These are phyloP conservation scores for Zymoseptoria passerinii DNA, from an alignment of 2,329 filamentous ascomycete genomes.

Conservation along the genomic window DNA sequence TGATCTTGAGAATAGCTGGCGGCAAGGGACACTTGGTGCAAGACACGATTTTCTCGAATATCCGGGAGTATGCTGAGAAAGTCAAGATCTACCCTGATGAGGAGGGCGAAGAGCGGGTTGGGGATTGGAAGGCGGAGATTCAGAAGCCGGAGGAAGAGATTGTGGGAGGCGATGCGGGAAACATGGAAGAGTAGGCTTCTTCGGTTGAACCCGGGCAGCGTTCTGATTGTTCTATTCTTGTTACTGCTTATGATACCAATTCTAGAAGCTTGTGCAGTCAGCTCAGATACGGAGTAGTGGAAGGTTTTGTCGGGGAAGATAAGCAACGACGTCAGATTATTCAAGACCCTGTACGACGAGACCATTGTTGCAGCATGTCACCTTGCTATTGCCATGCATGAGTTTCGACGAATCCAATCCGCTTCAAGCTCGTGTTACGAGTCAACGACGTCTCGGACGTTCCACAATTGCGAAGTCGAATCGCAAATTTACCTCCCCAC, in stretches of 20 bases:
- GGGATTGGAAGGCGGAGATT: neutral
- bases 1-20: slow-evolving; percentile 77
- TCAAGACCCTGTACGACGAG: neutral
- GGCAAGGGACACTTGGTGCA: slow-evolving; percentile 74
- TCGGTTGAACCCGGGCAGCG: neutral
- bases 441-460: neutral
- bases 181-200: neutral
- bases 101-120: slow-evolving; percentile 1
- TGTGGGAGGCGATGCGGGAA: neutral
- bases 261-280: neutral
- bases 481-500: neutral
- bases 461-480: neutral
- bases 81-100: slow-evolving; percentile 39
- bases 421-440: neutral
- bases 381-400: neutral
- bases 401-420: neutral
- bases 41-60: slow-evolving; percentile 71
- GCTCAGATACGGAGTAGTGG: no score
- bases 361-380: neutral
- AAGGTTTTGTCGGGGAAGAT: neutral
- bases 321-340: neutral
- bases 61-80: slow-evolving; percentile 70
- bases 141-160: neutral
- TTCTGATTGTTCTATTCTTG: neutral
- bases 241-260: slow-evolving; percentile 6